These are phyloP conservation scores for Naganishia randhawae DNA, from an alignment of 768 basidiomycete species.

Conservation along the genomic window DNA sequence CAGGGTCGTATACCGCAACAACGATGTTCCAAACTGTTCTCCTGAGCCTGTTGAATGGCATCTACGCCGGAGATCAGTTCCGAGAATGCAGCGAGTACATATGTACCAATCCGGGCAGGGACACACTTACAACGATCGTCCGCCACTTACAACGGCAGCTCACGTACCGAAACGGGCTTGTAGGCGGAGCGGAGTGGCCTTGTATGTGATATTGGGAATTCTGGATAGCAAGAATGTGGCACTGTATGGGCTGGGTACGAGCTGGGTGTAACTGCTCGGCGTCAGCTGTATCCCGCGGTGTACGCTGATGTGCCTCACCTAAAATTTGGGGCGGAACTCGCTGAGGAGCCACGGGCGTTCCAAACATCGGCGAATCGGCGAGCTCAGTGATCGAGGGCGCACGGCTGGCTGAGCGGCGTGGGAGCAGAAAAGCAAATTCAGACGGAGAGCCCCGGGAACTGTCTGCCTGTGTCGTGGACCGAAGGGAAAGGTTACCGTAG, in stretches of 20 bases:
- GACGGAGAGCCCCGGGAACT: too few relatives aligned
- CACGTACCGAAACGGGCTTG: too few relatives aligned
- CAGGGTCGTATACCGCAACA: not conserved
- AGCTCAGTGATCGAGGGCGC: not conserved
- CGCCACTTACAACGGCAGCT: not conserved
- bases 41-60: not conserved
- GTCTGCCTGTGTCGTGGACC: too few relatives aligned
- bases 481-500: too few relatives aligned
- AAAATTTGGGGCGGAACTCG: not conserved
- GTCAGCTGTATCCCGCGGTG: too few relatives aligned
- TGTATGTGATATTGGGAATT: slow-evolving; percentile 7
- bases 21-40: not conserved
- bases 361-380: slow-evolving; percentile 4
- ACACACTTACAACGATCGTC: not conserved
- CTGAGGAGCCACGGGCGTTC: too few relatives aligned
- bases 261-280: slow-evolving; percentile 3
- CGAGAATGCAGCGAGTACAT: not conserved
- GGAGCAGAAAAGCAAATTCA: too few relatives aligned
- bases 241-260: not conserved
- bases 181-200: too few relatives aligned
- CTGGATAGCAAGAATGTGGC: slow-evolving; percentile 2
- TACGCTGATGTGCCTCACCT: not conserved
- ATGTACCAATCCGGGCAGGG: not conserved
- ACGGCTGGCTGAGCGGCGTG: too few relatives aligned
- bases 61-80: not conserved